Evolutionary conservation across 495 filamentous ascomycete genomes (phyloP), one percentile per base, ranked within the genome.

Genomic region (Xylaria venustula): DNA sequence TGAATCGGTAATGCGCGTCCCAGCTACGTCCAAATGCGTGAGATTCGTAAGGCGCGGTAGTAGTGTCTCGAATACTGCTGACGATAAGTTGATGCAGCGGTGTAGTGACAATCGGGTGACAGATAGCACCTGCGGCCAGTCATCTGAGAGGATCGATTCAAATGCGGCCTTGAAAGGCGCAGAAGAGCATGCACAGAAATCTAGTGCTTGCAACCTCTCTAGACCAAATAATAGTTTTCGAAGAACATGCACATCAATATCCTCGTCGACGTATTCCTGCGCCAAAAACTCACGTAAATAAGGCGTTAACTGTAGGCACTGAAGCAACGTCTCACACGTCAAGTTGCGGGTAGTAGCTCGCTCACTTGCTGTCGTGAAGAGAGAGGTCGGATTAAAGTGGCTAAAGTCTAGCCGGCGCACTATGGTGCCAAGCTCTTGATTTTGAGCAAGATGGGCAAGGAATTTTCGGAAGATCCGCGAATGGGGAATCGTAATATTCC

Each of bases 381-480:
- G 78, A 25, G 90, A 90, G 17, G 90, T 83, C 6, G 91, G 91
- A 68, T 91, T 94, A 75, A 93, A 93, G 78, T 93, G 90, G 44
- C 90, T 91, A 72, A 96, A 92, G 74, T 96, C 91, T 26, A 94
- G 76, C 41, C 91, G 87, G 51, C 88, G 85, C 36, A 94, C 90
- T 54, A 94, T 85, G 32, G 87, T 89, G 17, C 91, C 91, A 51
- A 93, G 79, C 12, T 86, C 82, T 12, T 86, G 86, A 70, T 93
- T 85, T 49, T 82, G 78, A 15, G 80, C 74, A 66, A 94, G 75
- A 66, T 91, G 90, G 57, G 80, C 76, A 30, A 93, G 83, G 61
- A 93, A 91, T 75, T 96, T 96, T 65, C 86, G 87, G 75, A 93
- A 96, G 71, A 93, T 90, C 45, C 87, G 74, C 14, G 91, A 94